Evolutionary conservation across 2,329 filamentous ascomycete genomes (phyloP).

Genomic region (Aspergillus glaucus): DNA sequence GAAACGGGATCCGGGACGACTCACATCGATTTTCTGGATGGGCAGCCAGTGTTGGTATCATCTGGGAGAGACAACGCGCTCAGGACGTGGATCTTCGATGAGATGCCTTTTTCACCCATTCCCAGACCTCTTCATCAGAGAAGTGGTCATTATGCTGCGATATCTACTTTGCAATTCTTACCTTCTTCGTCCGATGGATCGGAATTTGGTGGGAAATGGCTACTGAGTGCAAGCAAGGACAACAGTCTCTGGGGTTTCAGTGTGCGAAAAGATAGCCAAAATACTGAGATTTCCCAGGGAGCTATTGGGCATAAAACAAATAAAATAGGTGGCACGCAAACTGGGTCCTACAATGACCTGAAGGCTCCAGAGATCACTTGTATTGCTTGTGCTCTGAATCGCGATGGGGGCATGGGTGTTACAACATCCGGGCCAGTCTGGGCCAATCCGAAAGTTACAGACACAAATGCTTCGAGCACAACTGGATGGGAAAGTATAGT

Average conservation of each 20-base stretch:
- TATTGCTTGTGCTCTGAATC: slow-evolving; percentile 84
- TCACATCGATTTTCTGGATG: slow-evolving; percentile 80
- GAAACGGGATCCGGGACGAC: slow-evolving; percentile 68
- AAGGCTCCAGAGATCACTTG: slow-evolving; percentile 90
- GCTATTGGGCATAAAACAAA: slow-evolving; percentile 81
- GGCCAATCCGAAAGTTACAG: slow-evolving; percentile 66
- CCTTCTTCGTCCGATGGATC: slow-evolving; percentile 84
- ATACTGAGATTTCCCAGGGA: slow-evolving; percentile 86
- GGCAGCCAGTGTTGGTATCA: slow-evolving; percentile 83
- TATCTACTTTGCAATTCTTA: slow-evolving; percentile 76
- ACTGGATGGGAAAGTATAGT: slow-evolving; percentile 97
- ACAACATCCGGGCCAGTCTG: slow-evolving; percentile 74
- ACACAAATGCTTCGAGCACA: slow-evolving; percentile 64
- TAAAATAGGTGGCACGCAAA: slow-evolving; percentile 48
- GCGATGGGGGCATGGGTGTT: slow-evolving; percentile 88
- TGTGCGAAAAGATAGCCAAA: slow-evolving; percentile 88
- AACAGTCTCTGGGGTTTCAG: slow-evolving; percentile 96
- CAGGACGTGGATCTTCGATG: slow-evolving; percentile 94
- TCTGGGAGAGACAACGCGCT: slow-evolving; percentile 90
- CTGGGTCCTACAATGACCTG: slow-evolving; percentile 42
- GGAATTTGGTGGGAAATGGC: slow-evolving; percentile 85
- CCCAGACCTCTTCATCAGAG: slow-evolving; percentile 79
- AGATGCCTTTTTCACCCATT: slow-evolving; percentile 78
- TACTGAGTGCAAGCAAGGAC: slow-evolving; percentile 82
- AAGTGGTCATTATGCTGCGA: slow-evolving; percentile 80